Percentiles rank a stretch among this genome's conserved stretches.
Evolutionary conservation across 441 rosid genomes (phyloP).

Genomic region (Macaranga tanarius): DNA sequence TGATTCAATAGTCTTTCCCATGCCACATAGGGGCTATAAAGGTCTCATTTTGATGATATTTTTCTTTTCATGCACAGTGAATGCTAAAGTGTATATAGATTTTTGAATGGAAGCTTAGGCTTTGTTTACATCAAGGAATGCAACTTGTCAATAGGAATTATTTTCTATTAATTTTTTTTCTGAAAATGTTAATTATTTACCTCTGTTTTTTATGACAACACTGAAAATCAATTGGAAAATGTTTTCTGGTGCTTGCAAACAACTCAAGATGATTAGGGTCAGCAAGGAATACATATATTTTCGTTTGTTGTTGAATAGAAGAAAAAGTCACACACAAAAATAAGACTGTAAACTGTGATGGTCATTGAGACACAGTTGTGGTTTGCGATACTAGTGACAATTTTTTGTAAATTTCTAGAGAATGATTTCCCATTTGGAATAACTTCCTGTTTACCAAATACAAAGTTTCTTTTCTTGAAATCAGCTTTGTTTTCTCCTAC

Average conservation of each 20-base stretch:
- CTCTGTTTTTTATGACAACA: not conserved
- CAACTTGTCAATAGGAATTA: not conserved
- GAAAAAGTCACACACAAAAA: not conserved
- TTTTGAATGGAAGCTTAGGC: not conserved
- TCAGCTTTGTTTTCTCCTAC: not conserved
- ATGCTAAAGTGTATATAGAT: not conserved
- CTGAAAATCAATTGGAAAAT: not conserved
- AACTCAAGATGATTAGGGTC: not conserved
- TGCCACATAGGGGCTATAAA: not conserved
- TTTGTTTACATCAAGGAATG: not conserved
- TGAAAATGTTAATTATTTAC: not conserved
- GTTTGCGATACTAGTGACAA: not conserved
- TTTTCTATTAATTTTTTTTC: not conserved
- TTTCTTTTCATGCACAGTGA: constrained; percentile 2
- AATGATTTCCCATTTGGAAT: not conserved
- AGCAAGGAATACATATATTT: not conserved
- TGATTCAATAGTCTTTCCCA: not conserved
- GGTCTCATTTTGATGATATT: not conserved
- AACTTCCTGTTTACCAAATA: not conserved
- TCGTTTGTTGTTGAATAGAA: not conserved
- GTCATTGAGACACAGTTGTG: not conserved
- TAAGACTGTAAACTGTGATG: not conserved
- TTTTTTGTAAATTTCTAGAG: not conserved
- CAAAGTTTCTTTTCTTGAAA: not conserved
- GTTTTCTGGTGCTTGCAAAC: not conserved